A percentile compares a stretch with the other conserved stretches of the same genome.
phyloP scores from a whole-genome alignment of 805 yeast genomes.

The Blastobotrys chiropterorum region DNA sequence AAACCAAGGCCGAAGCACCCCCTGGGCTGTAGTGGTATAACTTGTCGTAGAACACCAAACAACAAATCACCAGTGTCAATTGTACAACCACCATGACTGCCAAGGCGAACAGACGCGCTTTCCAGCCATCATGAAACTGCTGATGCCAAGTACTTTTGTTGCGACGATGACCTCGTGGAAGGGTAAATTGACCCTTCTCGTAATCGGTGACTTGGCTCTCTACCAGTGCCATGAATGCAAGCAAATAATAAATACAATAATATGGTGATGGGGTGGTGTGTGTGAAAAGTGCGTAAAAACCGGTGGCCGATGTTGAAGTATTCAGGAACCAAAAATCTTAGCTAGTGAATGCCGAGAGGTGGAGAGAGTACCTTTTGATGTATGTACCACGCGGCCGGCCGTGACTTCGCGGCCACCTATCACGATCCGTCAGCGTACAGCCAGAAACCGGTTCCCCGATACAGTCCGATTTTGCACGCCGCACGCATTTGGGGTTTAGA shows the following conservation, averaged over 20 bases:
- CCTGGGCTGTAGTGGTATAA: conserved; percentile 22
- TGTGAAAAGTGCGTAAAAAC: no score
- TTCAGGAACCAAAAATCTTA: background rate
- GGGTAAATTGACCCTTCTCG: background rate
- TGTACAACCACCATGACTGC: conserved; percentile 19
- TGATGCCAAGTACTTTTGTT: background rate
- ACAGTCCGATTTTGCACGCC: no score
- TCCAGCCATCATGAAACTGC: background rate
- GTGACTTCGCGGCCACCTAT: no score
- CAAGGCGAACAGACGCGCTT: background rate
- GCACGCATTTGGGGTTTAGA: no score
- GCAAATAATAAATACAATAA: background rate
- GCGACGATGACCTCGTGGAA: background rate
- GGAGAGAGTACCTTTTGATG: no score
- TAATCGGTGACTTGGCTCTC: background rate
- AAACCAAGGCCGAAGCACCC: conserved; percentile 30
- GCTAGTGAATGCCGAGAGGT: no score
- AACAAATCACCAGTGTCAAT: conserved; percentile 18
- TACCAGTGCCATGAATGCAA: background rate
- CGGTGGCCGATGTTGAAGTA: no score
- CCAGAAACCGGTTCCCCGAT: no score
- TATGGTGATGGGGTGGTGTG: no score
- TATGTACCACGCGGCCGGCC: background rate
- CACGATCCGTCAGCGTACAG: no score
- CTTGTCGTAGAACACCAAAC: conserved; percentile 20